phyloP scores from a whole-genome alignment of 495 filamentous ascomycete genomes.

The Trichocladium antarcticum region DNA sequence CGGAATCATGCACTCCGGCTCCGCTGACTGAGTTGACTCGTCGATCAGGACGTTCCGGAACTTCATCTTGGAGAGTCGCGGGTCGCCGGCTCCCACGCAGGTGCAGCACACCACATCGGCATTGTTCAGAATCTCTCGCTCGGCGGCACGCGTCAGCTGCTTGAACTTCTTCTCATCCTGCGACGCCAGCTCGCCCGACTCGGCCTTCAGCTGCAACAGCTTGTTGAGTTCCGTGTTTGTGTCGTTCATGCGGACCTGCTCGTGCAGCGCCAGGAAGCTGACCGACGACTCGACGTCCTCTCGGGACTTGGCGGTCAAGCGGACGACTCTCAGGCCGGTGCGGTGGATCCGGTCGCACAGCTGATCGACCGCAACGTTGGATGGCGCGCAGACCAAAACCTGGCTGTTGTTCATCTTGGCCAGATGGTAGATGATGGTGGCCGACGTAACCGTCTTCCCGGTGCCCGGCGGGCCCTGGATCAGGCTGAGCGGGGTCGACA shows the following conservation, averaged over 20 bases:
- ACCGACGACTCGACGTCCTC: conserved; percentile 98
- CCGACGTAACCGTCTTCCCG: conserved; percentile 98
- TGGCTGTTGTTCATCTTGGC: conserved; percentile 91
- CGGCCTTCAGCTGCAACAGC: conserved; percentile 79
- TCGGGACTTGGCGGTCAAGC: conserved; percentile 92
- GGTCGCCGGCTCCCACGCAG: conserved; percentile 95
- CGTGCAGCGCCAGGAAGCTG: conserved; percentile 85
- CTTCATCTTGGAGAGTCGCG: conserved; percentile 87
- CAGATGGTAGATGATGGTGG: conserved; percentile 96
- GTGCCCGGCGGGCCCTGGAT: conserved; percentile 97
- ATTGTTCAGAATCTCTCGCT: conserved; percentile 89
- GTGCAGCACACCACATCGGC: conserved; percentile 99
- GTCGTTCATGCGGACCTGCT: conserved; percentile 96
- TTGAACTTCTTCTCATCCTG: conserved; percentile 99
- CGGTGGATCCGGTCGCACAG: conserved; percentile 94
- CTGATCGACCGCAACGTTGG: conserved; percentile 97
- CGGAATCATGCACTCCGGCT: conserved; percentile 99
- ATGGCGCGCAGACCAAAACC: conserved; percentile 92
- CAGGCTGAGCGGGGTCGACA: conserved; percentile 84
- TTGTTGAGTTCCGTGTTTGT: conserved; percentile 88
- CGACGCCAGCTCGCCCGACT: conserved; percentile 83
- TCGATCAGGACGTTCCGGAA: conserved; percentile 98
- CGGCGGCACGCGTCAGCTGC: conserved; percentile 81
- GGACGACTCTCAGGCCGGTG: conserved; percentile 93
- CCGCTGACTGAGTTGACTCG: conserved; percentile 96